phyloP scores from a whole-genome alignment of 169 alveolate genomes.

The Plasmodium knowlesi region DNA sequence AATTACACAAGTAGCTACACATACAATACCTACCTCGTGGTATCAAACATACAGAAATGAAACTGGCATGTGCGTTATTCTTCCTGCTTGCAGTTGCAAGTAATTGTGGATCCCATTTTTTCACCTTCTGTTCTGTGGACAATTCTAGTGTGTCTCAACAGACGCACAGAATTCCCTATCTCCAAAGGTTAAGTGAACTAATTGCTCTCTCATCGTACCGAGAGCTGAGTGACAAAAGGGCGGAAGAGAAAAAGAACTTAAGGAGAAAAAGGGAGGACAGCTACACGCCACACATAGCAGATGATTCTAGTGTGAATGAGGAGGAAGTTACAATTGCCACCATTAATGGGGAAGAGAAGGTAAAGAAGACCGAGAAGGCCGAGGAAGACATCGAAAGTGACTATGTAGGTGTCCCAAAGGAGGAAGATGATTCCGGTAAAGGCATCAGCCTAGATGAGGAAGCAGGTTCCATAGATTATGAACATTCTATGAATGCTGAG shows the following conservation, averaged over 20 bases:
- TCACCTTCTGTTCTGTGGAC: background rate
- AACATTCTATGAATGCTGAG: too few relatives aligned
- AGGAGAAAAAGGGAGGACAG: conserved; percentile 25
- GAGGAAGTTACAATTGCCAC: background rate
- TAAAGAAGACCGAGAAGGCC: background rate
- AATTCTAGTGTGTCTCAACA: background rate
- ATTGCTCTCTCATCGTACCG: background rate
- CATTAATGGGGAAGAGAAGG: background rate
- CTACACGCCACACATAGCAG: background rate
- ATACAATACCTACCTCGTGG: background rate
- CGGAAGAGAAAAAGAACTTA: conserved; percentile 25
- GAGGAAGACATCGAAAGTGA: background rate
- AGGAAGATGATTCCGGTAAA: background rate
- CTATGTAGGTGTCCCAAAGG: background rate
- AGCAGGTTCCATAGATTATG: background rate
- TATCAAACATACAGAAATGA: conserved; percentile 17
- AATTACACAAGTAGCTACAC: background rate
- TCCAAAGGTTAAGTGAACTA: background rate
- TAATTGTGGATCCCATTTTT: conserved; percentile 7
- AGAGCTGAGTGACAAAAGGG: background rate
- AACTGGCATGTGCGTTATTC: conserved; percentile 22
- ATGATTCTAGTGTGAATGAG: background rate
- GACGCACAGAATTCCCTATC: background rate
- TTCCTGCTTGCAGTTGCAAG: conserved; percentile 32
- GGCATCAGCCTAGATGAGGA: background rate